Evolutionary conservation across 2,329 filamentous ascomycete genomes (phyloP), one percentile per base, ranked within the genome.

Genomic region (Talaromyces atroroseus): DNA sequence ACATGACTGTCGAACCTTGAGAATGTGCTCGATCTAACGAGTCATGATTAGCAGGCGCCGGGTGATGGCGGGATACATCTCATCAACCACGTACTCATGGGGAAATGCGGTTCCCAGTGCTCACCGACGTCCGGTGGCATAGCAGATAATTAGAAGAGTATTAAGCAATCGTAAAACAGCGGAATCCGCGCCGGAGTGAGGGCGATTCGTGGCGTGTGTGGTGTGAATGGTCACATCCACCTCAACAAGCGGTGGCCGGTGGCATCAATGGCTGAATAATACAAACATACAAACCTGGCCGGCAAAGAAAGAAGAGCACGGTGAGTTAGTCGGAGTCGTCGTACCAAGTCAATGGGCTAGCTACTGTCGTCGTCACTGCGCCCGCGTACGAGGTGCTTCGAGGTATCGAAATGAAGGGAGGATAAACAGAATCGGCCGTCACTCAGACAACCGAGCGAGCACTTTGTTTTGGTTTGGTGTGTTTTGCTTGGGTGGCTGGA

Each of bases 371-470:
- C 46, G 51, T 45, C 65, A 64, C 66, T 59, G 61, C 60, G 58
- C 57, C 63, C 52, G 61, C 58, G 59, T 59, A 54, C 44, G 16
- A 49, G 49, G 40, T 52, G 56, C 44, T 56, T 60, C 56, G 62
- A 63, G 58, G 53, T 58, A 42, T 54, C 46, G 54, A 56, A 53
- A 57, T 59, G 59, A 57, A 63, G 61, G 61, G 65, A 70, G 65
- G 62, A 69, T 72, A 72, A 72, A 73, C 70, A 73, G 70, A 73
- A 64, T 65, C 55, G 57, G 58, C 66, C 67, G 70, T 73, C 71
- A 68, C 70, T 73, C 70, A 72, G 70, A 71, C 70, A 73, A 73
- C 58, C 70, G 68, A 64, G 48, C 38, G 32, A 46, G 46, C 38
- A 45, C 49, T 54, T 67, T 68, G 64, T 66, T 69, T 67, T 61